These are phyloP conservation scores for Alternaria rosae DNA, from an alignment of 2,329 filamentous ascomycete genomes.

Conservation along the genomic window DNA sequence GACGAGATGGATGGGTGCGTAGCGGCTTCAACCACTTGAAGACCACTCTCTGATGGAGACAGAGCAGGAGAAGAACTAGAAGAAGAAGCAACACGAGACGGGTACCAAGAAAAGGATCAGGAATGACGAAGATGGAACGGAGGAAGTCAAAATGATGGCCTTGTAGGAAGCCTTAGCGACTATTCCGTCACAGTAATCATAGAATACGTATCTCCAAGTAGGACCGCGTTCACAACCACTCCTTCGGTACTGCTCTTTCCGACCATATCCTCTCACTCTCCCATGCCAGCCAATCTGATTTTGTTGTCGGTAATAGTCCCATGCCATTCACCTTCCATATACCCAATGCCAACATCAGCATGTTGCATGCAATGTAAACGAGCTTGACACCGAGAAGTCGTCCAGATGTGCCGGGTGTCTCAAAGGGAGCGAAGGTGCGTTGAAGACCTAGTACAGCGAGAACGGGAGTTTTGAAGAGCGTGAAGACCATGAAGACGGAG, in stretches of 20 bases:
- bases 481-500: conserved; percentile 99
- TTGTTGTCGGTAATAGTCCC: conserved; percentile 94
- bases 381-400: conserved; percentile 84
- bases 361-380: conserved; percentile 86
- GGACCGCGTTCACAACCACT: conserved; percentile 38
- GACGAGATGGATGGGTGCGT: not conserved
- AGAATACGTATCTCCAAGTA: not conserved
- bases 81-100: not conserved
- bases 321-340: conserved; percentile 97
- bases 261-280: conserved; percentile 70
- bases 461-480: conserved; percentile 97
- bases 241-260: conserved; percentile 46
- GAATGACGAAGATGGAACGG: not conserved
- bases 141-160: not conserved
- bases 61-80: not conserved
- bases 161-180: not conserved
- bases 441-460: conserved; percentile 84
- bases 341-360: conserved; percentile 82
- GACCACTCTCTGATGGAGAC: not conserved
- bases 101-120: not conserved
- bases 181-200: not conserved
- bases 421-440: conserved; percentile 88
- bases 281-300: conserved; percentile 98
- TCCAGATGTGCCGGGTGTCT: conserved; percentile 77
- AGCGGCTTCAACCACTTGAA: not conserved